A percentile compares a stretch with the other conserved stretches of the same genome.
Evolutionary conservation across 257 asterid species (phyloP).

Genomic region (Craterostigma plantagineum): DNA sequence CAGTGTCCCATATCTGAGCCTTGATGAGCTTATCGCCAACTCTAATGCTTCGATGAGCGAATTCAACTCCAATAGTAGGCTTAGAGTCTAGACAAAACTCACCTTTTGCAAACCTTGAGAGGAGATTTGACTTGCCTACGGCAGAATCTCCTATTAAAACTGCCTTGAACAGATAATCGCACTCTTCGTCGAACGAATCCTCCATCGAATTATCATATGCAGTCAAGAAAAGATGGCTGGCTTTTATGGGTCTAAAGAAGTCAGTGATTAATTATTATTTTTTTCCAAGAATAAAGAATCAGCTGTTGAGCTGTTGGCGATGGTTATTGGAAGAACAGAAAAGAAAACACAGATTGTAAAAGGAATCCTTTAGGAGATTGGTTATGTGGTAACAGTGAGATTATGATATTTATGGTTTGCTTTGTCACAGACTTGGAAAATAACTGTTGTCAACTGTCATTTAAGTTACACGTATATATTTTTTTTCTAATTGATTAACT

Average conservation of each 20-base stretch:
- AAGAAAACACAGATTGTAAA: constrained; percentile 6
- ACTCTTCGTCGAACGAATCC: constrained; percentile 58
- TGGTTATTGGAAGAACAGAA: constrained; percentile 12
- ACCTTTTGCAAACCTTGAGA: constrained; percentile 51
- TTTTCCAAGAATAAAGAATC: too few species aligned
- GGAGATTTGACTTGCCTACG: constrained; percentile 64
- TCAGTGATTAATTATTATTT: too few species aligned
- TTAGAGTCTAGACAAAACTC: constrained; percentile 62
- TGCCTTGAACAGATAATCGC: constrained; percentile 77
- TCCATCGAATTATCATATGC: constrained; percentile 14
- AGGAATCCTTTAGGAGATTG: constrained; percentile 10
- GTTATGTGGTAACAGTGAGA: constrained; percentile 43
- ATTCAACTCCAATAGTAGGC: constrained; percentile 83
- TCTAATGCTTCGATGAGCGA: constrained; percentile 51
- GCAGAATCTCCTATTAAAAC: constrained; percentile 72
- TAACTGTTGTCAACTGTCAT: too few species aligned
- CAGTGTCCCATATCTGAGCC: constrained; percentile 94
- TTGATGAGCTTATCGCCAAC: constrained; percentile 64
- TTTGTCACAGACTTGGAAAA: neutral
- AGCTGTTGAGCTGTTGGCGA: neutral
- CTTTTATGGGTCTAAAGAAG: constrained; percentile 4
- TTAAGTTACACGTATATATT: too few species aligned
- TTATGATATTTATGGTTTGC: constrained; percentile 26
- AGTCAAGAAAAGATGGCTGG: neutral
- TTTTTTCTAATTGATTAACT: too few species aligned